Base-by-base conservation (phyloP, 768 basidiomycete genomes). In the Rhodotorula diobovata region DNA sequence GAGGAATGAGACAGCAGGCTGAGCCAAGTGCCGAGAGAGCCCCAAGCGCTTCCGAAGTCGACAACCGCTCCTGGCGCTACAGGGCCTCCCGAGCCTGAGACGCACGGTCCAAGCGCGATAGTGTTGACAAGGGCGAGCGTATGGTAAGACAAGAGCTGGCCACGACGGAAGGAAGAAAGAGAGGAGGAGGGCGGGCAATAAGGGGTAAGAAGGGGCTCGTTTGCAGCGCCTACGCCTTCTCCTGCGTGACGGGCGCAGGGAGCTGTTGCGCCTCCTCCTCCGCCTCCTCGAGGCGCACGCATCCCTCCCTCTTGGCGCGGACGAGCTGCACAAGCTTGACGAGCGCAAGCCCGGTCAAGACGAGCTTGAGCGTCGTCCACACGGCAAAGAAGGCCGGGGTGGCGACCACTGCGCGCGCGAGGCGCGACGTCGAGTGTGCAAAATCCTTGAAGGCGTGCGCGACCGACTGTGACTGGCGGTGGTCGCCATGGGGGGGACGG, bases 281-380 rank as follows among this genome's bases (percentile, higher is more conserved):
- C n/a, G 37, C 51, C 30, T 54, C 51, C 28, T n/a, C 63, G 11
- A 65, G 63, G 5, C 63, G n/a, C 25, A 65, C 28, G 34, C 41
- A 20, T 12, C 63, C 63, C 55, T 15, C 55, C 45, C 55, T 43
- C 39, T 10, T 32, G 18, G 20, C 43, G 9, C 28, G 30, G 20
- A 12, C 28, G 23, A 23, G 28, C 54, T 35, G n/a, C 18, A 46
- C 50, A 11, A 53, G 16, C 53, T 48, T 28, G 10, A 9, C 21
- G n/a, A 32, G 23, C 23, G 11, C 51, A 12, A 32, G 10, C 25
- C 20, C 39, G 15, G 56, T n/a, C 20, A 57, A 32, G 16, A 10
- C 32, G 12, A 30, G 43, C 53, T 45, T 46, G 41, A 32, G n/a
- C 14, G 23, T n/a, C 2, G 15, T 30, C 58, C 58, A 59, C 7